Base-by-base conservation (phyloP, 163 green algal species). In the Prototheca stagnorum region DNA sequence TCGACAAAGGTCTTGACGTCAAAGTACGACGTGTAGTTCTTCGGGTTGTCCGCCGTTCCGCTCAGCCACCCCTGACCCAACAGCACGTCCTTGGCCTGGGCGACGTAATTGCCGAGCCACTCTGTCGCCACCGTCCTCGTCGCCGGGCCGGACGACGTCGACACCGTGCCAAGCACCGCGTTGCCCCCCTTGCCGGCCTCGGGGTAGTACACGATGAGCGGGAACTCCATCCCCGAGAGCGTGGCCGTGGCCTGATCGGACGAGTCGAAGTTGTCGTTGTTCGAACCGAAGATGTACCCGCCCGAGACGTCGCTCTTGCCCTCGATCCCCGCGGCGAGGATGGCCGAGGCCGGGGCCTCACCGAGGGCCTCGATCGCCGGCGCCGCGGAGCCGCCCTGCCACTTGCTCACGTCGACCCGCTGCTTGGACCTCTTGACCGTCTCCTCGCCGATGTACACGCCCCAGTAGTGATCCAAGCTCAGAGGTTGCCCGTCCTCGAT, bases 1-100 rank as follows among this genome's bases (percentile, higher is more conserved):
- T 89, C 72, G 1, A 75, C 42, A 36, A 77, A 84, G 20, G 57
- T 53, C 4, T 45, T 33, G 7, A 67, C 27, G 33, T 88, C 64
- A 19, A 83, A 68, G 42, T 61, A 57, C 22, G 21, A 34, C 20
- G 33, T 43, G 53, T 79, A 79, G 44, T n/a, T n/a, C n/a, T n/a
- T n/a, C n/a, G n/a, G n/a, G n/a, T n/a, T n/a, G n/a, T n/a, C n/a
- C n/a, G n/a, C n/a, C n/a, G n/a, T n/a, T n/a, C n/a, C n/a, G n/a
- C n/a, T n/a, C n/a, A n/a, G n/a, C n/a, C n/a, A n/a, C n/a, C n/a
- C 5, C 43, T 59, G 3, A 41, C 47, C 44, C 48, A 29, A 35
- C 39, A 36, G 35, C 0, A 9, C 3, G 15, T 20, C 25, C 22
- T 19, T 6, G 19, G 40, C 41, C 22, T 34, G 3, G 21, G 42